These are phyloP conservation scores for Psilocybe subaeruginosa DNA, from an alignment of 768 basidiomycete species.

Conservation along the genomic window DNA sequence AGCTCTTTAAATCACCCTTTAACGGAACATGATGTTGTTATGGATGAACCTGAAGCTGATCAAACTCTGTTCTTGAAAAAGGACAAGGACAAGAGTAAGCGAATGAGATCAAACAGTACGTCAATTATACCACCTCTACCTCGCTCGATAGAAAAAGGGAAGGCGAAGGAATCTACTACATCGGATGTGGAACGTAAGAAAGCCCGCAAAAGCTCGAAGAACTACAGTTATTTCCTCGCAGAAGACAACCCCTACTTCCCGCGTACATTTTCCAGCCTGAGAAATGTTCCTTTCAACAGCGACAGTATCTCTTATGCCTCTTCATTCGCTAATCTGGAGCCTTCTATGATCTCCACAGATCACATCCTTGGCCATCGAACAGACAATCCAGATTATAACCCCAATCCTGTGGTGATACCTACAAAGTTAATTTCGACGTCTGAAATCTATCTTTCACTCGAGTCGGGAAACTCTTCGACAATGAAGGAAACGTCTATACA, in stretches of 20 bases:
- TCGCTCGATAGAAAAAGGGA: conserved; percentile 24
- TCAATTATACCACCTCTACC: background rate
- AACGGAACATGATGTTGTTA: background rate
- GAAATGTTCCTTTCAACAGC: background rate
- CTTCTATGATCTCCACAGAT: conserved; percentile 18
- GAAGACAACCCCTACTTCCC: conserved; percentile 26
- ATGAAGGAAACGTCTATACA: background rate
- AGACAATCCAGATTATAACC: background rate
- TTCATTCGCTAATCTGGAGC: conserved; percentile 13
- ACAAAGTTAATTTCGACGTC: too few species aligned
- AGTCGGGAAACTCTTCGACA: background rate
- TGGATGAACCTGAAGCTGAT: background rate
- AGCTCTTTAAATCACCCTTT: background rate
- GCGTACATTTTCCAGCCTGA: conserved; percentile 24
- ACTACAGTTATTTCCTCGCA: conserved; percentile 37
- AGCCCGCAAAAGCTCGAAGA: conserved; percentile 16
- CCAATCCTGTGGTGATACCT: too few species aligned
- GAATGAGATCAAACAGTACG: background rate
- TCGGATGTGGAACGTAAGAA: conserved; percentile 12
- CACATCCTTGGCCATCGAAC: conserved; percentile 15
- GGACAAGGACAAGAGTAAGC: background rate
- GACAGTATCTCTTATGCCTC: conserved; percentile 11
- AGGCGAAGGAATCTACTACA: background rate
- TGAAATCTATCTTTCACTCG: background rate
- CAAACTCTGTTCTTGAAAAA: background rate